Evolutionary conservation across 2,329 filamentous ascomycete genomes (phyloP).

Genomic region (Cadophora sp.): DNA sequence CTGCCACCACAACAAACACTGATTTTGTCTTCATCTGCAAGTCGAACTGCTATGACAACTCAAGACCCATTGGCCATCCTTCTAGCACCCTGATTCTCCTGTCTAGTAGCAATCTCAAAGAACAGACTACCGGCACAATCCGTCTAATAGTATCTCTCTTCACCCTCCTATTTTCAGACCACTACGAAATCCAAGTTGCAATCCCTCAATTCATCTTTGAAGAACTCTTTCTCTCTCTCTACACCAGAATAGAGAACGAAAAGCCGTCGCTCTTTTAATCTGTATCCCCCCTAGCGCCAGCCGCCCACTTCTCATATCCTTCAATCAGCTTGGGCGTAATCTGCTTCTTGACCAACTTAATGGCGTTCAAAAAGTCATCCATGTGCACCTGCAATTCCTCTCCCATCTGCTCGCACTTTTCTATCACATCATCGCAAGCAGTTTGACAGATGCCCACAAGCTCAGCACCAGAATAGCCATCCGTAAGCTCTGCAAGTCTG

Average conservation of each 20-base stretch:
- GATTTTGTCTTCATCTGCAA: not conserved
- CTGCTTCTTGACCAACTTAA: conserved; percentile 57
- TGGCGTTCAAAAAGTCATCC: conserved; percentile 53
- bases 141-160: conserved; percentile 62
- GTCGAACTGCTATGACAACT: not conserved
- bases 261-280: too few species aligned
- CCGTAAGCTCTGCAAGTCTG: conserved; percentile 66
- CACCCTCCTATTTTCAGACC: conserved; percentile 61
- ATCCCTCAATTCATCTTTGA: too few species aligned
- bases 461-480: conserved; percentile 88
- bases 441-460: conserved; percentile 66
- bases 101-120: conserved; percentile 48
- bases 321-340: conserved; percentile 65
- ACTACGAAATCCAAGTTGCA: conserved; percentile 59
- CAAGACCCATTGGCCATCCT: not conserved
- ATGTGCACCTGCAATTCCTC: conserved; percentile 50
- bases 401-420: conserved; percentile 53
- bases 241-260: too few species aligned
- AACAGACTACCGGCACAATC: conserved; percentile 61
- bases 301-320: conserved; percentile 63
- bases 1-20: not conserved
- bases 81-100: conserved; percentile 22
- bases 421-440: conserved; percentile 57
- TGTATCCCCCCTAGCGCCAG: conserved; percentile 32
- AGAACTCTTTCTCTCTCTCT: too few species aligned